Base-by-base conservation (phyloP, 345 rosid species). In the Citrus mangshanensis region DNA sequence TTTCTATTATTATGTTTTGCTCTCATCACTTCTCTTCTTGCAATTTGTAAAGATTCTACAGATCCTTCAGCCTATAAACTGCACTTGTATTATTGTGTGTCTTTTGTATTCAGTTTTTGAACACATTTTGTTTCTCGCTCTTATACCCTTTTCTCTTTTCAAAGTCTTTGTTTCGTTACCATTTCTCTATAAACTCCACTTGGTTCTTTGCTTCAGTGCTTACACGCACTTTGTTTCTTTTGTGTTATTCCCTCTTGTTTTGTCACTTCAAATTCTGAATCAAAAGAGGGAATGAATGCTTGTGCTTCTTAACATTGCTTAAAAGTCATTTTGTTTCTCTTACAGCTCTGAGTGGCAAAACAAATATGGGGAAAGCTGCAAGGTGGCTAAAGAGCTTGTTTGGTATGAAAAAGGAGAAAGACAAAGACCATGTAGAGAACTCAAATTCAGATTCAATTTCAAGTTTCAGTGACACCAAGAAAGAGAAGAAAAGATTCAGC, bases 381-480 rank as follows among this genome's bases (percentile, higher is more conserved):
- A 91, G 88, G 82, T 95, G 98, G 97, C 73, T 92, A n/a, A 95
- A 88, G 82, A 84, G 94, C 21, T 46, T 93, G 28, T 83, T 95
- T 65, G 90, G 98, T 6, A 83, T 82, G 80, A 93, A 87, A 83
- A 90, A 86, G 77, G 89, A 77, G 60, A 91, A 77, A 83, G 77
- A 83, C 4, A 80, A 38, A 65, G 82, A 35, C 18, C 61, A 60
- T 9, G 46, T 42, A 21, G 83, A 80, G 13, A 78, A 40, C 74
- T 75, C 77, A 22, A 81, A 78, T 34, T 30, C 78, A 55, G 75
- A 71, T 71, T 51, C 77, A 65, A 80, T 80, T 61, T 77, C 87
- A 10, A 75, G 62, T 77, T 76, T 78, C 40, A 61, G 72, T 22
- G 84, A 85, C 61, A 85, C 77, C 34, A 86, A 73, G 58, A 86